Base-by-base conservation (phyloP, 108 stramenopile genomes). In the Tribonema minus region DNA sequence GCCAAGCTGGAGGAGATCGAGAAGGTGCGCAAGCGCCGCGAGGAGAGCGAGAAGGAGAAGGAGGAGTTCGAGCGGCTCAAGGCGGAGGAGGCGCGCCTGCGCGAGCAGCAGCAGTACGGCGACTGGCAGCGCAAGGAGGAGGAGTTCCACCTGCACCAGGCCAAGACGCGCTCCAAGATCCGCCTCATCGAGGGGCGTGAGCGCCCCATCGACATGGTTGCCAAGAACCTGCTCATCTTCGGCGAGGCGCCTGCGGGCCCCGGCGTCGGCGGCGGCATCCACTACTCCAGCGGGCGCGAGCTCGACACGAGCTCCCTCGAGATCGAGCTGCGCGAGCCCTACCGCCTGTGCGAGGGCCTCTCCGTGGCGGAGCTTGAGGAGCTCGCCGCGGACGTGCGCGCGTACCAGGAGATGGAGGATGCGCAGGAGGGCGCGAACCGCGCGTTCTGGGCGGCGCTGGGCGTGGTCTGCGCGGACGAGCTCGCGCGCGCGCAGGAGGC, bases 61-160 rank as follows among this genome's bases (percentile, higher is more conserved):
- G 92, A 91, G 54, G 96, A 99, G 78, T 93, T 96, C 92, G 94
- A 99, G 58, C 86, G 95, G 3, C 70, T 95, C 6, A 82, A 92
- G 31, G 93, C 90, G 2, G 95, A 97, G 85, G 96, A 97, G 76
- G 82, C 89, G 7, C 81, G 93, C 46, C 91, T 95, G 85, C 90
- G 94, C 66, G 97, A 99, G 83, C 68, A 91, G 63, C 96, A 94
- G 79, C 88, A 92, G 73, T 96, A 93, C 79, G 98, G 94, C 61
- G 95, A 96, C 69, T 97, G 95, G 97, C 92, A 94, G 30, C 75
- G 86, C 37, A 98, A 98, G 87, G 98, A 99, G 79, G 98, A 98
- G 89, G 93, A 91, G 32, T 98, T 98, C 81, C 95, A 98, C 84
- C 82, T 94, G 61, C 87, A 92, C 66, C 97, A 98, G 85, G 92